Percentiles rank a stretch among this genome's conserved stretches.
These are phyloP conservation scores for Trichoderma virens DNA, from an alignment of 495 filamentous ascomycete species.

Conservation along the genomic window DNA sequence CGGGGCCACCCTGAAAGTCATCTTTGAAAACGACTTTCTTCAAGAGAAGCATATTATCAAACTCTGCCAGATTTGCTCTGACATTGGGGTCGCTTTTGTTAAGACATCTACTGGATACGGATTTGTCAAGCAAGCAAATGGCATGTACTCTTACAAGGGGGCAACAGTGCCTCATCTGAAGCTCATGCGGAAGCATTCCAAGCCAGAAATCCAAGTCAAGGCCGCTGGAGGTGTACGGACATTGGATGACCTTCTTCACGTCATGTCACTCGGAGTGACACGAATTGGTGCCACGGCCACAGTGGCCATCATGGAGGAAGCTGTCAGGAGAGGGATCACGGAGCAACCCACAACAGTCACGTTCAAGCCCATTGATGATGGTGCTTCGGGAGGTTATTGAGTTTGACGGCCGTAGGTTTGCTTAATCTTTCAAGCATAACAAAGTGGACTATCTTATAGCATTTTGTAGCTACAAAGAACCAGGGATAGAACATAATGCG, in stretches of 20 bases:
- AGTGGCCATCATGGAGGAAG: constrained; percentile 46
- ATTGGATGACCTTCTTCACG: constrained; percentile 35
- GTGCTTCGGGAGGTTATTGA: no score
- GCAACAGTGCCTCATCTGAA: constrained; percentile 41
- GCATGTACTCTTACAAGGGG: constrained; percentile 41
- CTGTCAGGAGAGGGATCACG: constrained; percentile 39
- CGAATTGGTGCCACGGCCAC: constrained; percentile 50
- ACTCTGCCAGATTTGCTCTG: constrained; percentile 44
- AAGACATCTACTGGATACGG: constrained; percentile 54
- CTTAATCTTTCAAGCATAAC: no score
- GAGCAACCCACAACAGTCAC: background rate
- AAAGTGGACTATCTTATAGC: no score
- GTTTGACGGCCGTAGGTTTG: no score
- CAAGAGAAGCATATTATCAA: constrained; percentile 36
- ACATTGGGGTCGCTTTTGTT: constrained; percentile 44
- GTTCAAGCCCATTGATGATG: background rate
- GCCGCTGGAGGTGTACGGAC: constrained; percentile 47
- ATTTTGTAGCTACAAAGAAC: no score
- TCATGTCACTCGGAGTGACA: constrained; percentile 33
- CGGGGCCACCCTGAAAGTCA: constrained; percentile 48
- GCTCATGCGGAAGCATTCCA: constrained; percentile 44
- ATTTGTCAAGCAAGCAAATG: constrained; percentile 44
- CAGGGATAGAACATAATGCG: no score
- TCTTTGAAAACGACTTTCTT: constrained; percentile 51
- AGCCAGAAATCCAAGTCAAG: constrained; percentile 43